Percentiles rank a stretch among this genome's conserved stretches.
phyloP scores from a whole-genome alignment of 306 rosid genomes.

The Quercus ilex region DNA sequence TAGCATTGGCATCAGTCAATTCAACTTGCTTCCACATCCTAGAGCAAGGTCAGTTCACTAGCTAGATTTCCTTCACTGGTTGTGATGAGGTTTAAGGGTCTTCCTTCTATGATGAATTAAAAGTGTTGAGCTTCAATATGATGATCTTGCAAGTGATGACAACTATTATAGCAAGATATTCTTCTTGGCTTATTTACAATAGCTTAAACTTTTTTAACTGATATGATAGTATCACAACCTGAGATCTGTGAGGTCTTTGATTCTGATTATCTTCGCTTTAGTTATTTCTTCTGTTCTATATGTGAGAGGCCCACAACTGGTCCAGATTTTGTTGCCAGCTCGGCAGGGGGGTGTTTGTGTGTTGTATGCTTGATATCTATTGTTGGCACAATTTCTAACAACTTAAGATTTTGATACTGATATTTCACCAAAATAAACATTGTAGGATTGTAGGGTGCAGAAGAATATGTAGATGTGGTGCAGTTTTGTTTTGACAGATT shows the following conservation, averaged over 20 bases:
- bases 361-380: not conserved
- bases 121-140: not conserved
- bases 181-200: not conserved
- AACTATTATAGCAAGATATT: not conserved
- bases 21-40: too few species aligned
- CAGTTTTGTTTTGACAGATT: not conserved
- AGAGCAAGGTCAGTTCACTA: too few species aligned
- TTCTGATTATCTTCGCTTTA: not conserved
- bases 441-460: not conserved
- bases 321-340: not conserved
- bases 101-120: not conserved
- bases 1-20: too few species aligned
- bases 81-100: not conserved
- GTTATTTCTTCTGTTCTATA: not conserved
- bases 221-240: not conserved
- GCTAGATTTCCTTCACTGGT: too few species aligned
- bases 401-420: not conserved
- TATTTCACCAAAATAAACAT: not conserved
- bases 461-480: not conserved
- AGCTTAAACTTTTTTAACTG: not conserved
- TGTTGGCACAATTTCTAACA: not conserved
- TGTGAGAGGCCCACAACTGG: too few species aligned
- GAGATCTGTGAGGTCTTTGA: not conserved
- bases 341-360: not conserved
- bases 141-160: not conserved